Percentiles rank a stretch among this genome's conserved stretches.
These are phyloP conservation scores for Drechslera avenae DNA, from an alignment of 2,329 filamentous ascomycete genomes.

Conservation along the genomic window DNA sequence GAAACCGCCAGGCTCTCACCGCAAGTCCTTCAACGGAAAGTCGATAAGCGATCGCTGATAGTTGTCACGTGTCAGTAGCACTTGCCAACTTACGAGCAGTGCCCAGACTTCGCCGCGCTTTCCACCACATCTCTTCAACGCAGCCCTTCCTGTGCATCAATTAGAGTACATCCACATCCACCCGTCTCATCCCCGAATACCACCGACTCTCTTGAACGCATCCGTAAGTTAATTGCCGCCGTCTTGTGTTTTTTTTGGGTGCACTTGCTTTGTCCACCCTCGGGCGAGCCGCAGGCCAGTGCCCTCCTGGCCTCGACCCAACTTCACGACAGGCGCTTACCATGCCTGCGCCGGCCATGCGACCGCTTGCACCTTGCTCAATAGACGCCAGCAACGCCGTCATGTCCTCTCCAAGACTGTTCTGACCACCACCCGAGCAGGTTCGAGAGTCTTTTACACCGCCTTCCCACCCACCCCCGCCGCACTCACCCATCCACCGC, in stretches of 20 bases:
- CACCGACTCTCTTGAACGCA: conserved; percentile 43
- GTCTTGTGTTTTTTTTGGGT: conserved; percentile 13
- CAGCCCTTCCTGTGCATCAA: conserved; percentile 48
- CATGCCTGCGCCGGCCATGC: conserved; percentile 25
- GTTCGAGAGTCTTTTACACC: conserved; percentile 47
- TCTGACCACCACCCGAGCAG: conserved; percentile 27
- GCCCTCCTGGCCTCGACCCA: conserved; percentile 30
- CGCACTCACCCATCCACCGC: conserved; percentile 53
- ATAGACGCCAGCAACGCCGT: conserved; percentile 16
- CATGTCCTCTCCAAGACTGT: conserved; percentile 19
- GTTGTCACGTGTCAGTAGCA: conserved; percentile 41
- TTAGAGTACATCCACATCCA: conserved; percentile 47
- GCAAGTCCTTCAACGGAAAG: conserved; percentile 20
- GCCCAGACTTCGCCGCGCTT: conserved; percentile 35
- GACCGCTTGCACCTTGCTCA: conserved; percentile 9
- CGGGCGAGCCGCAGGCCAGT: conserved; percentile 18
- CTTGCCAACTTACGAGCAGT: conserved; percentile 32
- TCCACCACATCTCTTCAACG: conserved; percentile 45
- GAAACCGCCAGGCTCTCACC: conserved; percentile 15
- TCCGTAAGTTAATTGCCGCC: conserved; percentile 40
- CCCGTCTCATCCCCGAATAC: conserved; percentile 44
- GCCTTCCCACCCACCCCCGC: conserved; percentile 27
- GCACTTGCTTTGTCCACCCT: conserved; percentile 21
- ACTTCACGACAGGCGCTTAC: conserved; percentile 35
- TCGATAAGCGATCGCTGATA: conserved; percentile 31